Conservation (phyloP, 2,329 filamentous ascomycete species). For the Diaporthe sp. region DNA sequence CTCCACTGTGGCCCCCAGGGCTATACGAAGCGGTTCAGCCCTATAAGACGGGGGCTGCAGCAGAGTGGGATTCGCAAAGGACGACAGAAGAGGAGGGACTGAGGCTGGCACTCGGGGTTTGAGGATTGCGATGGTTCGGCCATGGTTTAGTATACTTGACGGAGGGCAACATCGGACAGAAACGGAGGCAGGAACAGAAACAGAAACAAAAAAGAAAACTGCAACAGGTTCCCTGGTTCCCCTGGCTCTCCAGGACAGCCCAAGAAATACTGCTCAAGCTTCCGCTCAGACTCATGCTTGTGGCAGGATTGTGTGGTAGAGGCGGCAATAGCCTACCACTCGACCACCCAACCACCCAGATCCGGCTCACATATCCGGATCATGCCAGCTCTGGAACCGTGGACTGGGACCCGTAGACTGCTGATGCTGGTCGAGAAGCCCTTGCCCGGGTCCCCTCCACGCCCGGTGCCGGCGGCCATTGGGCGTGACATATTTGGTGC, state of each 20-base stretch:
- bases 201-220: not conserved
- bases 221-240: conserved; percentile 4
- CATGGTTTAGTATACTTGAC: conserved; percentile 20
- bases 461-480: conserved; percentile 25
- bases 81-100: conserved; percentile 4
- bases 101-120: conserved; percentile 1
- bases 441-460: conserved; percentile 20
- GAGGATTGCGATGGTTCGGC: conserved; percentile 2
- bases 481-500: conserved; percentile 13
- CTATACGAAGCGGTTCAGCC: conserved; percentile 16
- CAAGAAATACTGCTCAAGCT: conserved; percentile 21
- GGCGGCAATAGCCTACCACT: conserved; percentile 6
- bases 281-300: conserved; percentile 26
- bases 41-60: conserved; percentile 14
- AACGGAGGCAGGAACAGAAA: conserved; percentile 1
- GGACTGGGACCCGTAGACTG: not conserved
- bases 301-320: conserved; percentile 29
- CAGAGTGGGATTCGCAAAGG: conserved; percentile 22
- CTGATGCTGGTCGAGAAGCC: conserved; percentile 19
- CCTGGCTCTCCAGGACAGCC: not conserved
- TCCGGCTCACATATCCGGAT: conserved; percentile 21
- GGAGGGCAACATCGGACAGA: conserved; percentile 21
- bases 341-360: conserved; percentile 1
- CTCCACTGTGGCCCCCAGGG: conserved; percentile 14
- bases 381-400: conserved; percentile 17